Evolutionary conservation across 2,329 filamentous ascomycete species (phyloP), one percentile per base, ranked within the genome.

Genomic region (Arthroderma uncinatum): DNA sequence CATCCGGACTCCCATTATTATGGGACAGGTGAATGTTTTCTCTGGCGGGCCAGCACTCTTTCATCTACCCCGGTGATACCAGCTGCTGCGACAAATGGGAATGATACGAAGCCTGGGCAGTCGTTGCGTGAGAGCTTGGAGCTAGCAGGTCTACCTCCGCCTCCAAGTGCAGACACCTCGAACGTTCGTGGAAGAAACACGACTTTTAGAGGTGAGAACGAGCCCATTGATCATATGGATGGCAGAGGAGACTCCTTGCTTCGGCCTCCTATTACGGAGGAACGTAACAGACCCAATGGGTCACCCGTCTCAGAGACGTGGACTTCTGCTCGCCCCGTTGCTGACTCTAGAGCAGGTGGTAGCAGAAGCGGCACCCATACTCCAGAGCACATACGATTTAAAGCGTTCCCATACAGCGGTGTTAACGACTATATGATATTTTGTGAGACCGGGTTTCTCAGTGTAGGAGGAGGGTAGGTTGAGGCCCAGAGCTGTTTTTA

Each of bases 381-480:
- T 2, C 81, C 83, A 3, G 87, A 92, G 60, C 80, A 83, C 25
- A 89, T 97, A 63, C 84, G 93, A 19, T 98, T 98, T 79, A 96
- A 95, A 73, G 92, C 92, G 0, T 98, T 97, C 66, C 91, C 92
- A 0, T 97, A 96, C 68, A 94, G 87, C 57, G 93, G 93, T 4
- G 82, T 95, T 40, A 97, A 98, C 70, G 93, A 97, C 71, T 98
- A 95, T 70, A 89, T 92, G 76, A 93, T 97, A 63, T 87, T 94
- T 66, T 97, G 92, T 72, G 90, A 97, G 73, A 78, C 82, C 2
- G 82, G 84, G 23, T 97, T 87, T 69, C 72, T 98, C 44, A 93
- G 87, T 66, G 79, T 97, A 19, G 93, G 93, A 9, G 92, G 89
- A 57, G 89, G 82, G 74, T 83, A 65, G 72, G 77, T 47, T 5